These are phyloP conservation scores for Cercospora sp. DNA, from an alignment of 2,329 filamentous ascomycete genomes.

Conservation along the genomic window DNA sequence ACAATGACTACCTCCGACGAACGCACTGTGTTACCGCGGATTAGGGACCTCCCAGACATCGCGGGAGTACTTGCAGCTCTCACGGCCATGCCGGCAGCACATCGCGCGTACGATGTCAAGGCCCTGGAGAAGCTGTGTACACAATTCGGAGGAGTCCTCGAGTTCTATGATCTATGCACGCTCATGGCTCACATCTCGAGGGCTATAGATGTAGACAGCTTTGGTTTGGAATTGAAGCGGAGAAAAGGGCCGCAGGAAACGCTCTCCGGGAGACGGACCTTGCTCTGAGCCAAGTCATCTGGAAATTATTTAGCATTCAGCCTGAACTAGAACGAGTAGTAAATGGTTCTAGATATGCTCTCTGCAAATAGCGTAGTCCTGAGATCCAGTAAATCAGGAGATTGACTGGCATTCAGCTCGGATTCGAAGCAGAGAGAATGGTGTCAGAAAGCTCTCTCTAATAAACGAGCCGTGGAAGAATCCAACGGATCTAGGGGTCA, in stretches of 20 bases:
- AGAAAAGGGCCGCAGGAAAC: background rate
- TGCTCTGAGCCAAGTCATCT: background rate
- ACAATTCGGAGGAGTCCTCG: background rate
- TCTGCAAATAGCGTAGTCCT: background rate
- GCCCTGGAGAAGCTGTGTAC: background rate
- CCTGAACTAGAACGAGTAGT: background rate
- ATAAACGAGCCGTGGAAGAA: background rate
- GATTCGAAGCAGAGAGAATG: background rate
- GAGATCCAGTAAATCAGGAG: background rate
- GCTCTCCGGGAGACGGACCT: background rate
- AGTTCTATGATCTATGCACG: background rate
- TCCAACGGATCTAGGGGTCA: background rate
- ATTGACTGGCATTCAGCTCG: background rate
- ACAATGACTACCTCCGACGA: background rate
- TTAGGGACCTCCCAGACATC: background rate
- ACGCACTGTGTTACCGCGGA: background rate
- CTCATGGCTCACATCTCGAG: background rate
- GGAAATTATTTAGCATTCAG: background rate
- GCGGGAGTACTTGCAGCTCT: background rate
- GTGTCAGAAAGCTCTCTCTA: background rate
- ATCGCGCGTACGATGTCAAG: background rate
- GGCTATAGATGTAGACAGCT: background rate
- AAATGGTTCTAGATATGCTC: background rate
- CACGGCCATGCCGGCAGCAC: background rate
- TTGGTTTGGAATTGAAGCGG: background rate